Percentiles rank a stretch among this genome's conserved stretches.
phyloP scores from a whole-genome alignment of 2,329 filamentous ascomycete genomes.

The Monosporascus sp. region DNA sequence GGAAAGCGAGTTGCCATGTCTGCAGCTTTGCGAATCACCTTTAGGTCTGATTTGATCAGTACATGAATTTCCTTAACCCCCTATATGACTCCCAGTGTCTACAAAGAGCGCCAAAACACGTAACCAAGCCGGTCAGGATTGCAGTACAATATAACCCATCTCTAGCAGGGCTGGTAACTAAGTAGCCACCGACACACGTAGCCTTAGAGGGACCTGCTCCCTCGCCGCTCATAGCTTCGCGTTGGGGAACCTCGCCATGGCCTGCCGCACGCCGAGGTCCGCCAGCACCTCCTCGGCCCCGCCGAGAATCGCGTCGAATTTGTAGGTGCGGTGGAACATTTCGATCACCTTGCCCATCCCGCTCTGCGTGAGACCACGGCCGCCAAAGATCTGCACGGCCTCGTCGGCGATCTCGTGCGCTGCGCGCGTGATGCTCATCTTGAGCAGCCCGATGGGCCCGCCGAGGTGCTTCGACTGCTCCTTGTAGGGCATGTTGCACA shows the following conservation, averaged over 20 bases:
- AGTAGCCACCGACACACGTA: too few relatives aligned
- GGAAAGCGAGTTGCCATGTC: too few relatives aligned
- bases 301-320: conserved; percentile 73
- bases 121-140: too few relatives aligned
- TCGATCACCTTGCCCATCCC: conserved; percentile 82
- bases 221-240: conserved; percentile 60
- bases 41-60: too few relatives aligned
- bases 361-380: conserved; percentile 70
- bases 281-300: conserved; percentile 79
- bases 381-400: conserved; percentile 80
- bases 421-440: conserved; percentile 70
- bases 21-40: too few relatives aligned
- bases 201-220: too few relatives aligned
- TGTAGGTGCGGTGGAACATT: conserved; percentile 79
- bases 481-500: conserved; percentile 77
- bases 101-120: too few relatives aligned
- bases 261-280: conserved; percentile 78
- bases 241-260: conserved; percentile 80
- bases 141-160: too few relatives aligned
- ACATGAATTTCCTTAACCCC: too few relatives aligned
- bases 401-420: conserved; percentile 82
- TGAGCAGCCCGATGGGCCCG: conserved; percentile 77
- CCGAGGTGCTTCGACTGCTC: conserved; percentile 70
- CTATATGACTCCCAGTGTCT: too few relatives aligned
- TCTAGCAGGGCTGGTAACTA: too few relatives aligned